Base-by-base conservation (phyloP, 2,329 filamentous ascomycete species). In the Cercospora sojina region DNA sequence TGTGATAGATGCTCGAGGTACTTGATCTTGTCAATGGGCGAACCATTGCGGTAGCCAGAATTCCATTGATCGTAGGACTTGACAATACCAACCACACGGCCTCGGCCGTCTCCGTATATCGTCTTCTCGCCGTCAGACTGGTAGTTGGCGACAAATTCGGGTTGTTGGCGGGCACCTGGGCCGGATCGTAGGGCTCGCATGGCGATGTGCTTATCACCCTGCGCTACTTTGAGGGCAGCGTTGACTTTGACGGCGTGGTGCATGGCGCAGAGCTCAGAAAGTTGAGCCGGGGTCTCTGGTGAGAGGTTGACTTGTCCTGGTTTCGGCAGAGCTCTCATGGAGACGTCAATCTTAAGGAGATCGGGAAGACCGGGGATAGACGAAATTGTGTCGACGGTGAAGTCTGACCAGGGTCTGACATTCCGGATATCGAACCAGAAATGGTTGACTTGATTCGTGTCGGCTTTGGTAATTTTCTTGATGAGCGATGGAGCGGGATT, bases 341-440 rank as follows among this genome's bases (percentile, higher is more conserved):
- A 84, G 29, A 94, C 84, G 71, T 87, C 77, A 35, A 81, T 74
- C 53, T 81, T 87, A 66, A 97, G 87, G 23, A 96, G 86, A 23
- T 86, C 83, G 6, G 89, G 85, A 25, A 95, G 88, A 32, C 88
- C 88, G 0, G 90, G 90, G 55, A 96, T 87, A 5, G 87, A 83
- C 71, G 90, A 84, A 76, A 97, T 89, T 65, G 89, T 88, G 62
- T 84, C 79, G 10, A 91, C 82, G 70, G 87, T 91, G 85, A 97
- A 97, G 72, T 87, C 86, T 60, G 86, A 86, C 94, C 94, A 97
- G 68, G 88, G 86, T 69, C 91, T 88, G 71, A 97, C 84, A 77
- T 96, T 94, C 72, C 94, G 91, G 66, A 96, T 86, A 75, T 98
- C 94, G 91, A 92, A 97, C 94, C 94, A 98, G 79, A 94, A 97